phyloP scores from a whole-genome alignment of 2,329 filamentous ascomycete species.

The Elsinoe australis region DNA sequence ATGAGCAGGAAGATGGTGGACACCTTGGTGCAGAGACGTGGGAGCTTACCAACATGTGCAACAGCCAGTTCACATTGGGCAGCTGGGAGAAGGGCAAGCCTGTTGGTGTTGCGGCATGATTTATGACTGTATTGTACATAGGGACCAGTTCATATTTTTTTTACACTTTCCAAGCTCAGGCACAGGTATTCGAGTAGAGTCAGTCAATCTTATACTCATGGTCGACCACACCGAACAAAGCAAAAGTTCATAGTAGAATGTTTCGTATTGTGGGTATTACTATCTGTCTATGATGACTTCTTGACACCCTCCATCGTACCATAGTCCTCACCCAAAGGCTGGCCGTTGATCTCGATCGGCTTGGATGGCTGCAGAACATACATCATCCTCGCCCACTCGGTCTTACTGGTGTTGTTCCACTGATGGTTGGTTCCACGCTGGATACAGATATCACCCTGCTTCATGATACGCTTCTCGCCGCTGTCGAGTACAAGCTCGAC shows the following conservation, averaged over 20 bases:
- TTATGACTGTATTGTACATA: neutral
- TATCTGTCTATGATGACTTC: neutral
- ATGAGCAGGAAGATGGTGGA: slow-evolving; percentile 31
- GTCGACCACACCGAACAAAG: no score
- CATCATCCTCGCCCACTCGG: slow-evolving; percentile 30
- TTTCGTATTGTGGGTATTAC: neutral
- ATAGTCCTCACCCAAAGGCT: slow-evolving; percentile 28
- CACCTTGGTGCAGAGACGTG: slow-evolving; percentile 53
- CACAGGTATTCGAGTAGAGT: no score
- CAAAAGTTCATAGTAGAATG: no score
- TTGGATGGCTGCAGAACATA: slow-evolving; percentile 29
- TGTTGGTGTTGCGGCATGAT: neutral
- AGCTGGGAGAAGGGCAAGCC: slow-evolving; percentile 25
- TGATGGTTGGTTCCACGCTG: slow-evolving; percentile 31
- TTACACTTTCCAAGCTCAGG: no score
- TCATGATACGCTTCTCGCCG: slow-evolving; percentile 28
- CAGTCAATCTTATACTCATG: no score
- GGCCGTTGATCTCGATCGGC: slow-evolving; percentile 26
- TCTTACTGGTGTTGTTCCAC: slow-evolving; percentile 30
- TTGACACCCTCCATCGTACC: slow-evolving; percentile 24
- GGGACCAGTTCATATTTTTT: no score
- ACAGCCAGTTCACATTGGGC: slow-evolving; percentile 52
- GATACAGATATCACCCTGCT: slow-evolving; percentile 28
- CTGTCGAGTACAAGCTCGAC: slow-evolving; percentile 29
- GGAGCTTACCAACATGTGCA: slow-evolving; percentile 59